Evolutionary conservation across 768 basidiomycete genomes (phyloP).

Genomic region (Albatrellus ellisii): DNA sequence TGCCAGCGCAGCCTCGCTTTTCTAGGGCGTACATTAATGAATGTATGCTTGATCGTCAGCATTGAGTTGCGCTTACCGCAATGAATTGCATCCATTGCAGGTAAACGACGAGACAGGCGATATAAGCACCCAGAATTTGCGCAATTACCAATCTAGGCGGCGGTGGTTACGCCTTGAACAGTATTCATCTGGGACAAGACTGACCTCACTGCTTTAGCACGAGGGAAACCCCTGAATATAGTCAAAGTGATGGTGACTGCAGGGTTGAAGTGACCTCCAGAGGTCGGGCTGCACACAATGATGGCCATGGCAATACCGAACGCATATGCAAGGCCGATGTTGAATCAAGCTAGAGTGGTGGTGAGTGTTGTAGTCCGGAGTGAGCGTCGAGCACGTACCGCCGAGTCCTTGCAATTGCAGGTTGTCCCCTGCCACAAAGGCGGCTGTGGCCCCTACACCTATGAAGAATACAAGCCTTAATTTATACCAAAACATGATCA

Average conservation of each 20-base stretch:
- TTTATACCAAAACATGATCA: neutral
- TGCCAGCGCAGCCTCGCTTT: conserved; percentile 19
- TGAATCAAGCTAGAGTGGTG: conserved; percentile 18
- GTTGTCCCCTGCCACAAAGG: conserved; percentile 19
- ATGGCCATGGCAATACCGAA: conserved; percentile 27
- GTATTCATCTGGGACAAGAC: too few relatives aligned
- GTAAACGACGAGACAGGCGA: conserved; percentile 19
- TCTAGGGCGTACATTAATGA: conserved; percentile 4
- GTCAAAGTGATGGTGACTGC: conserved; percentile 40
- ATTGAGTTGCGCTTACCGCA: conserved; percentile 5
- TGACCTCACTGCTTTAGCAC: conserved; percentile 36
- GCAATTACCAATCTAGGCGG: conserved; percentile 18
- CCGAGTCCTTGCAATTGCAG: conserved; percentile 16
- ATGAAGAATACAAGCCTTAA: neutral
- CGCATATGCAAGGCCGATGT: conserved; percentile 24
- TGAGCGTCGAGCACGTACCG: conserved; percentile 15
- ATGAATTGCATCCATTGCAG: conserved; percentile 16
- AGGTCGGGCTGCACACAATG: conserved; percentile 20
- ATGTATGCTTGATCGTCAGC: neutral
- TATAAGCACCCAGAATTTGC: conserved; percentile 22
- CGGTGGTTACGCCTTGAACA: neutral
- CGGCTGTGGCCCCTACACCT: conserved; percentile 23
- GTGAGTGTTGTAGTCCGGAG: neutral
- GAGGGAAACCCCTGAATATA: conserved; percentile 42
- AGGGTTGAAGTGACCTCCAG: conserved; percentile 35